Evolutionary conservation across 345 rosid species (phyloP).

Genomic region (Clarkia xantiana): DNA sequence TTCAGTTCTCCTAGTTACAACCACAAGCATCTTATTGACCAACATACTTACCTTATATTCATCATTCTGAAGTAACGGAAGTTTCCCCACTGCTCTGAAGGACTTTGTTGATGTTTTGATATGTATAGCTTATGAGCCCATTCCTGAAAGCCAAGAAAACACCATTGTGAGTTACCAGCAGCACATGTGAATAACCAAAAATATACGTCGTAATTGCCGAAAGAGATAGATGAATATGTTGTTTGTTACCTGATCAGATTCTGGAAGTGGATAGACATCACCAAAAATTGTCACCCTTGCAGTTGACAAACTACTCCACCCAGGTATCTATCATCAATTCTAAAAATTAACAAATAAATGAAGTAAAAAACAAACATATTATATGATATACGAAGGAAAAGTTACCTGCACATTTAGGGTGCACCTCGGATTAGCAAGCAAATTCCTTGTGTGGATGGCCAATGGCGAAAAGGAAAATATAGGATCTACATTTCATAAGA

Average conservation of each 20-base stretch:
- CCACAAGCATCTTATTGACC: background rate
- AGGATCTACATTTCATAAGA: conserved; percentile 43
- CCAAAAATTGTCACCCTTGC: conserved; percentile 95
- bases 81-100: conserved; percentile 92
- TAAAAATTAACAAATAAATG: background rate
- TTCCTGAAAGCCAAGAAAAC: conserved; percentile 30
- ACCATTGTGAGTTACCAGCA: background rate
- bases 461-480: conserved; percentile 86
- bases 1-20: background rate
- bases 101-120: conserved; percentile 80
- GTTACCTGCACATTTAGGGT: conserved; percentile 86
- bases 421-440: conserved; percentile 80
- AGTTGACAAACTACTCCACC: conserved; percentile 94
- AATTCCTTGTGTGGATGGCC: conserved; percentile 87
- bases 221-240: background rate
- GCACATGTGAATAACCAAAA: too few species aligned
- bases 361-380: background rate
- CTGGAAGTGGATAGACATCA: conserved; percentile 74
- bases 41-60: conserved; percentile 49
- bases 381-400: conserved; percentile 2
- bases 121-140: conserved; percentile 93
- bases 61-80: conserved; percentile 91
- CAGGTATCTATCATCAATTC: conserved; percentile 46
- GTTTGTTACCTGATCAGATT: conserved; percentile 61
- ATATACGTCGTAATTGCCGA: background rate